phyloP scores from a whole-genome alignment of 2,329 filamentous ascomycete genomes.

The Trichophyton benhamiae region DNA sequence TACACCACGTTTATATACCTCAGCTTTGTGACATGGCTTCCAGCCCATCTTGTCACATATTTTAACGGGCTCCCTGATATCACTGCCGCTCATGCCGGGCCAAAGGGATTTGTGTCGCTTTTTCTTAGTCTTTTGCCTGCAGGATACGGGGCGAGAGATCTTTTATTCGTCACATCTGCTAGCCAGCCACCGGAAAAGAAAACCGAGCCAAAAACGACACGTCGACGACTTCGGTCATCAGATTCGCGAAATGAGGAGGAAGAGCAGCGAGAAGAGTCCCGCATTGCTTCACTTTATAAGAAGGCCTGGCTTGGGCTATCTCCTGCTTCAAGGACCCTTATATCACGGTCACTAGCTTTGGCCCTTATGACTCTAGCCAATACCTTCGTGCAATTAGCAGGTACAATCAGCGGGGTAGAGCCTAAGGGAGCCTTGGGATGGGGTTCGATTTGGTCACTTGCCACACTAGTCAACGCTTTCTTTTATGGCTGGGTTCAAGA shows the following conservation, averaged over 20 bases:
- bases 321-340: slow-evolving; percentile 49
- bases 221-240: neutral
- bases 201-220: neutral
- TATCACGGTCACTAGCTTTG: slow-evolving; percentile 48
- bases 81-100: slow-evolving; percentile 52
- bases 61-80: slow-evolving; percentile 62
- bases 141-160: slow-evolving; percentile 59
- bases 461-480: slow-evolving; percentile 20
- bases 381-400: slow-evolving; percentile 51
- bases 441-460: slow-evolving; percentile 61
- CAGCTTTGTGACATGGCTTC: slow-evolving; percentile 58
- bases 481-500: slow-evolving; percentile 31
- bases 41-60: slow-evolving; percentile 57
- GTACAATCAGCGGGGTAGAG: slow-evolving; percentile 60
- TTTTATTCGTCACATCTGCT: slow-evolving; percentile 55
- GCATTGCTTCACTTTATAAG: slow-evolving; percentile 52
- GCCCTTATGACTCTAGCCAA: slow-evolving; percentile 37
- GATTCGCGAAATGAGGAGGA: slow-evolving; percentile 23
- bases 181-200: slow-evolving; percentile 27
- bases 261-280: slow-evolving; percentile 52
- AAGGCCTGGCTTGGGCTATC: slow-evolving; percentile 50
- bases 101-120: slow-evolving; percentile 37
- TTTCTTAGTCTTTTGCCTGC: slow-evolving; percentile 50
- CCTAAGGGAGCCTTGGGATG: slow-evolving; percentile 57
- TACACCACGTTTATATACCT: slow-evolving; percentile 62